phyloP scores from a whole-genome alignment of 2,329 filamentous ascomycete genomes.

The Talaromyces sp. region DNA sequence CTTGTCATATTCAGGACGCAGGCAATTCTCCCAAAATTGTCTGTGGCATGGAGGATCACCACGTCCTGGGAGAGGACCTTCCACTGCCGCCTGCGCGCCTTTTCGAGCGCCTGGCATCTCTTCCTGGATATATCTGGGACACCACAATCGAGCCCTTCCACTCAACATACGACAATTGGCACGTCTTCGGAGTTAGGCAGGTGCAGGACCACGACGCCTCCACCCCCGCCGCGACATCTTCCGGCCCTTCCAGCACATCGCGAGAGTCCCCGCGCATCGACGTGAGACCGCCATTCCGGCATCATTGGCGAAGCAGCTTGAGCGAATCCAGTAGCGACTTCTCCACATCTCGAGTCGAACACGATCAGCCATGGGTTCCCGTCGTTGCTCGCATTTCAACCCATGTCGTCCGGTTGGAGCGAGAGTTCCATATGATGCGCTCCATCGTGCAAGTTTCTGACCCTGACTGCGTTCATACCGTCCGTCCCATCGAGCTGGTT shows the following conservation, averaged over 20 bases:
- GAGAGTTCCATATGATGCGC: conserved; percentile 79
- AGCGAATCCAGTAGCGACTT: conserved; percentile 47
- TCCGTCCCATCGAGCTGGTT: conserved; percentile 74
- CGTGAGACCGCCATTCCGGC: conserved; percentile 34
- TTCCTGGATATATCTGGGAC: conserved; percentile 74
- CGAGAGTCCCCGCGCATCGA: conserved; percentile 42
- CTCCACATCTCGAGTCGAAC: conserved; percentile 35
- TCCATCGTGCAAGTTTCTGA: conserved; percentile 67
- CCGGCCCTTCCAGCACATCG: conserved; percentile 39
- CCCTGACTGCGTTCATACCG: conserved; percentile 68
- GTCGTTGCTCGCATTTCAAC: conserved; percentile 80
- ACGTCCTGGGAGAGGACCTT: conserved; percentile 42
- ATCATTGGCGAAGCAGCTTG: conserved; percentile 49
- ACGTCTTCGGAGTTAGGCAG: conserved; percentile 60
- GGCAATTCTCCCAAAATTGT: not conserved
- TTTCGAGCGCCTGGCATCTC: conserved; percentile 67
- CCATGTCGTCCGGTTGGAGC: conserved; percentile 77
- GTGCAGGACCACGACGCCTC: conserved; percentile 46
- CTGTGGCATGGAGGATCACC: conserved; percentile 21
- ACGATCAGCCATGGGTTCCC: conserved; percentile 48
- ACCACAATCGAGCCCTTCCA: conserved; percentile 50
- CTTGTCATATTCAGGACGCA: not conserved
- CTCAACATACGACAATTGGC: conserved; percentile 84
- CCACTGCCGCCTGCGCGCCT: conserved; percentile 61
- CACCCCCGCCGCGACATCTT: conserved; percentile 44